Percentiles rank a stretch among this genome's conserved stretches.
Conservation (phyloP, 805 yeast species). For the Kluyveromyces nonfermentans region DNA sequence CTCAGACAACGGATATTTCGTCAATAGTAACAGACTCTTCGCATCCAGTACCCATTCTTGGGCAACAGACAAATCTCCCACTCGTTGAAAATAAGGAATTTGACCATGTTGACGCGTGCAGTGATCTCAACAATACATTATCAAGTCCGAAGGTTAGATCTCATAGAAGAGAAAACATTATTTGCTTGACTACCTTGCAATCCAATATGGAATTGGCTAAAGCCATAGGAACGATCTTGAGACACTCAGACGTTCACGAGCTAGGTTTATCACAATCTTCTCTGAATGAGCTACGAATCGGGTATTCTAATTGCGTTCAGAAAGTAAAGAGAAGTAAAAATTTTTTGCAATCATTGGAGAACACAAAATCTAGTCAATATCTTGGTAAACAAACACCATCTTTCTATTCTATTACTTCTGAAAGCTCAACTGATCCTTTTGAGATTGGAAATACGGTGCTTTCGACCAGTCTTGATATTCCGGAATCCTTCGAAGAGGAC, state of each 20-base stretch:
- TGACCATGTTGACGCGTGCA: background rate
- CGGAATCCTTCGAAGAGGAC: background rate
- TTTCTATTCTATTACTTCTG: background rate
- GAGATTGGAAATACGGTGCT: slow-evolving; percentile 3
- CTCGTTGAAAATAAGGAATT: background rate
- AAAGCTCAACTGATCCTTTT: slow-evolving; percentile 1
- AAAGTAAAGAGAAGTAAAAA: slow-evolving; percentile 18
- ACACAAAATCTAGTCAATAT: slow-evolving; percentile 1
- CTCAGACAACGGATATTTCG: background rate
- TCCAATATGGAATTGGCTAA: slow-evolving; percentile 25
- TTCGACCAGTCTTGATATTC: background rate
- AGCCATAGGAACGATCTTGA: slow-evolving; percentile 23
- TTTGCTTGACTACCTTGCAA: slow-evolving; percentile 12
- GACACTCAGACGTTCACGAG: slow-evolving; percentile 23
- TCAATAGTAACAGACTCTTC: slow-evolving; percentile 1
- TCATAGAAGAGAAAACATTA: slow-evolving; percentile 6
- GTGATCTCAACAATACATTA: background rate
- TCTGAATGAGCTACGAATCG: slow-evolving; percentile 18
- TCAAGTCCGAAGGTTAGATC: background rate
- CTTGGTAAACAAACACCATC: slow-evolving; percentile 5
- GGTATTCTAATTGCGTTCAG: slow-evolving; percentile 18
- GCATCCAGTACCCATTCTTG: background rate
- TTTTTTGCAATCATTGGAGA: slow-evolving; percentile 3
- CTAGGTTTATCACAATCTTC: slow-evolving; percentile 21
- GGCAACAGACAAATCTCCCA: background rate